Conservation (phyloP, 768 basidiomycete species). For the Kwoniella europaea region DNA sequence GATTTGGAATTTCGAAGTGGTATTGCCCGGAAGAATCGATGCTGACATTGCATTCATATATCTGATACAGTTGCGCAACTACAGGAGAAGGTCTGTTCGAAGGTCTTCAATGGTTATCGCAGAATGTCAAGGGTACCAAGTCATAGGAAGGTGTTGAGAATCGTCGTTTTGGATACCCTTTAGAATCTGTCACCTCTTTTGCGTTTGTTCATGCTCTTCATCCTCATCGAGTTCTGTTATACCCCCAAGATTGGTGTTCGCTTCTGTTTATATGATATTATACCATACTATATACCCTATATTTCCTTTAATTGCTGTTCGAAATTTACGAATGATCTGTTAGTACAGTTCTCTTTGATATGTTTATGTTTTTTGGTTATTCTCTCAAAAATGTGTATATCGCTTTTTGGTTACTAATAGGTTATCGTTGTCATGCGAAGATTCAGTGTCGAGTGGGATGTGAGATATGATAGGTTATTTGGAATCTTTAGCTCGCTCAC, state of each 20-base stretch:
- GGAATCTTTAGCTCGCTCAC: background rate
- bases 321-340: background rate
- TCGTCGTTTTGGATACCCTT: background rate
- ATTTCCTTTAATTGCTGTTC: background rate
- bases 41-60: background rate
- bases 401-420: background rate
- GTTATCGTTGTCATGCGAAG: background rate
- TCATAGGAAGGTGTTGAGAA: background rate
- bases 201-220: no score
- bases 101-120: constrained; percentile 94
- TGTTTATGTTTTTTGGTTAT: background rate
- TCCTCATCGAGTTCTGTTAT: background rate
- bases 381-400: background rate
- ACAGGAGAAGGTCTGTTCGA: constrained; percentile 97
- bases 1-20: no score
- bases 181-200: background rate
- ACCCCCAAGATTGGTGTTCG: background rate
- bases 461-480: background rate
- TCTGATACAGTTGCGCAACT: constrained; percentile 76
- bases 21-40: no score
- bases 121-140: constrained; percentile 78
- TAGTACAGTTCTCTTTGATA: background rate
- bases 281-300: background rate
- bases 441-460: background rate
- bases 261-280: no score